Percentiles rank a stretch among this genome's conserved stretches.
Evolutionary conservation across 106 monocot genomes (phyloP).

Genomic region (Iris macrosiphon): DNA sequence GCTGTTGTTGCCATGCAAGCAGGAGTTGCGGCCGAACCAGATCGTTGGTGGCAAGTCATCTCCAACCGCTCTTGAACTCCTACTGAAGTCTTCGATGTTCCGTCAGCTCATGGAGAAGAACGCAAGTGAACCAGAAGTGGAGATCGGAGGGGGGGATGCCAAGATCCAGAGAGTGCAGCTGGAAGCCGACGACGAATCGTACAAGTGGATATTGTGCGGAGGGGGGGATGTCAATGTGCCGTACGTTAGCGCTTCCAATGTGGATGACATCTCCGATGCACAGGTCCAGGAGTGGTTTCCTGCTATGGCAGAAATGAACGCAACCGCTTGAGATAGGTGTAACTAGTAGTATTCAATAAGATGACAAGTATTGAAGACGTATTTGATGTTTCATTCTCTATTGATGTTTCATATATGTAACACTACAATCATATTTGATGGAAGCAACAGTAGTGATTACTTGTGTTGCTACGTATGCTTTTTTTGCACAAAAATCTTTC

Average conservation of each 20-base stretch:
- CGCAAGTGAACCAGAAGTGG: not conserved
- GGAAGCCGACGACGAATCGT: not conserved
- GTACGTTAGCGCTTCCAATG: conserved; percentile 1
- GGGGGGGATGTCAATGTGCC: not conserved
- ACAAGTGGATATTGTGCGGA: not conserved
- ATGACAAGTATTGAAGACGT: too few relatives aligned
- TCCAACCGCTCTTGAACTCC: conserved; percentile 23
- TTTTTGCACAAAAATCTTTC: too few relatives aligned
- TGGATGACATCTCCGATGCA: too few relatives aligned
- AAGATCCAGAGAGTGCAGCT: not conserved
- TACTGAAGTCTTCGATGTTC: conserved; percentile 35
- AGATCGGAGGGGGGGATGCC: not conserved
- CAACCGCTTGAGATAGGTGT: too few relatives aligned
- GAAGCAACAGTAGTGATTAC: too few relatives aligned
- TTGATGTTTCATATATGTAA: too few relatives aligned
- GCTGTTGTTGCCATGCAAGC: not conserved
- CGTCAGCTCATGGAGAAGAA: conserved; percentile 38
- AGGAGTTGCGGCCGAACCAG: not conserved
- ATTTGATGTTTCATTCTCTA: too few relatives aligned
- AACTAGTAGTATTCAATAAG: too few relatives aligned
- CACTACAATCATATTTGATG: too few relatives aligned
- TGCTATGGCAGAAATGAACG: too few relatives aligned
- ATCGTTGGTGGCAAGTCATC: conserved; percentile 11
- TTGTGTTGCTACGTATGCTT: too few relatives aligned
- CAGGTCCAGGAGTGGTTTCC: too few relatives aligned